Evolutionary conservation across 441 rosid genomes (phyloP), one percentile per base, ranked within the genome.

Genomic region (Populus tomentosa): DNA sequence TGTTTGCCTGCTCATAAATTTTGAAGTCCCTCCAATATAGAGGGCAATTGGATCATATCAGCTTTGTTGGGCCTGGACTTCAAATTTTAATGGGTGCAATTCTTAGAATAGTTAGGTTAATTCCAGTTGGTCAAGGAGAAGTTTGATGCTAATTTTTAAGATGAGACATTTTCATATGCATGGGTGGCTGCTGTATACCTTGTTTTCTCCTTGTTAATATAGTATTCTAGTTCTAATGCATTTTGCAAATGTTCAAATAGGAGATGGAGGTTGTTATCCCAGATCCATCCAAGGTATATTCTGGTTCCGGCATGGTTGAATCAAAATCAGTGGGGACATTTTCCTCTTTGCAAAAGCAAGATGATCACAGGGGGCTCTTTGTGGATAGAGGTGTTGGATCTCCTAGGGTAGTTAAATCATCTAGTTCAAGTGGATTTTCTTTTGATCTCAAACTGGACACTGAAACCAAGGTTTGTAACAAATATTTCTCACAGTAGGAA

Each of bases 311-410:
- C 71, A 83, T 86, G 89, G 90, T 84, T 76, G 98, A 92, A 80
- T 91, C 98, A 76, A 92, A 86, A 83, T 87, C 97, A 26, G 84
- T 90, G 76, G 98, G 88, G 67, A 87, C 92, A 30, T 86, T 89
- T 86, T 90, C 92, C 30, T 89, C 94, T 61, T 78, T 87, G 76
- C 98, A 85, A 72, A 92, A 86, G 84, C 96, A 90, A 84, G 98
- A 96, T 80, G 79, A 86, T 86, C 90, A 90, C 82, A 90, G 88
- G 77, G 98, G 98, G 40, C 91, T 91, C 83, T 88, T 89, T 85
- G 98, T 96, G 72, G 99, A 96, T 82, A 90, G 99, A 77, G 98
- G 98, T 83, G 99, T 96, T 85, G 99, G 98, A 80, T 94, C 99
- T 79, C 98, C 98, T 66, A 87, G 98, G 86, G 89, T 92, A 74